Evolutionary conservation across 1,284 basidiomycete genomes (phyloP), one percentile per base, ranked within the genome.

Genomic region (Exobasidium rhododendri): DNA sequence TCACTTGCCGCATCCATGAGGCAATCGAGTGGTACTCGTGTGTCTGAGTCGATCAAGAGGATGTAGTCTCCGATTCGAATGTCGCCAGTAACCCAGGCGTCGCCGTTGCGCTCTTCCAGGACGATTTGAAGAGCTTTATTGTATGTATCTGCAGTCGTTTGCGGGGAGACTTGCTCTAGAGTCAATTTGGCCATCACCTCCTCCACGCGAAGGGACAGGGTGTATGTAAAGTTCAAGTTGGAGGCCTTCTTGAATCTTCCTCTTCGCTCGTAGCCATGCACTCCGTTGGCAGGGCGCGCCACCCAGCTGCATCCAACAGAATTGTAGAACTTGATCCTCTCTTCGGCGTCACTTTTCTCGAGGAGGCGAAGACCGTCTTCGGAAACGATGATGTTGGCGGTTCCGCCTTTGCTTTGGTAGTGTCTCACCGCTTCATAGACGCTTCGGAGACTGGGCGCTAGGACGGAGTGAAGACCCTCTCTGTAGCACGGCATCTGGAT

Each of bases 1-100:
- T 92, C 90, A 28, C 88, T 85, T 1, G 89, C 90, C 14, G 90
- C 90, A 80, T 92, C 90, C 59, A 89, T 84, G 74, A 92, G 86
- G 75, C 89, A 92, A 77, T 92, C 91, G 79, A 88, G 87, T 2
- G 90, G 90, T 0, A 92, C 89, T 62, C 91, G 81, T 17, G 90
- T 92, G 80, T 91, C 90, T 3, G 88, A 87, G 73, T 91, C 89
- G 58, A 77, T 65, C 30, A 75, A 56, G 5, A 76, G 69, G 31
- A 76, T 59, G 26, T 66, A 52, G 30, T 70, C 64, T 30, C 74
- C 74, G 49, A 77, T 69, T 17, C 74, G 71, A 11, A 76, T 49
- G 55, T 73, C 65, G 46, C 71, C 71, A 22, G 35, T 35, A 7
- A 67, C 69, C 53, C 61, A 50, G 7, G 68, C 90, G 17, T 40